Conservation (phyloP, 371 early-diverging fungal genomes). For the Mortierella sp. region DNA sequence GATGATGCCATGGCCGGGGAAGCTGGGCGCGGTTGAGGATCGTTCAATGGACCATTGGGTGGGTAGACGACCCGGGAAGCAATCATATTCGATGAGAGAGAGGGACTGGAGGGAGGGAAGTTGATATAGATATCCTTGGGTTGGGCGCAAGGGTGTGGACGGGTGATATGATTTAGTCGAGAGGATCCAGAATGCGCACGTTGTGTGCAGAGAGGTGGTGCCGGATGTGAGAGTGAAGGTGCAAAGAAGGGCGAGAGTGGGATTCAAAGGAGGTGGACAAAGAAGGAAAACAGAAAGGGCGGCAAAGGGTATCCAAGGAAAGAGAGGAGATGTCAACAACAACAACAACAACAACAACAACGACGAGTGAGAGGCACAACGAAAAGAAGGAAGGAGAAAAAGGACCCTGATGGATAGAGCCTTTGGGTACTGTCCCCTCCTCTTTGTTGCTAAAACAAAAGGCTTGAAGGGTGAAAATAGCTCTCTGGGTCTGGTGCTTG, state of each 20-base stretch:
- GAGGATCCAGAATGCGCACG: neutral
- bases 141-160: neutral
- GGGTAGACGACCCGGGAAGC: conserved; percentile 46
- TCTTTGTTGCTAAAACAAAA: too few relatives aligned
- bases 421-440: neutral
- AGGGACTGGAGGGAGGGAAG: neutral
- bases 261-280: neutral
- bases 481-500: conserved; percentile 11
- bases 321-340: neutral
- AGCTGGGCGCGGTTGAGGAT: conserved; percentile 20
- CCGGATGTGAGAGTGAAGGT: too few relatives aligned
- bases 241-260: neutral
- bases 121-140: neutral
- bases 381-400: neutral
- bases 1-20: conserved; percentile 34
- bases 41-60: conserved; percentile 14
- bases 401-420: neutral
- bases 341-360: neutral
- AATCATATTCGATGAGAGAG: conserved; percentile 20
- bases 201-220: neutral
- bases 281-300: neutral
- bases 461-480: neutral
- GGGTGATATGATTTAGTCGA: neutral
- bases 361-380: neutral
- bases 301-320: neutral